Evolutionary conservation across 371 early-diverging fungal genomes (phyloP).

Genomic region (Neoconidiobolus thromboides): DNA sequence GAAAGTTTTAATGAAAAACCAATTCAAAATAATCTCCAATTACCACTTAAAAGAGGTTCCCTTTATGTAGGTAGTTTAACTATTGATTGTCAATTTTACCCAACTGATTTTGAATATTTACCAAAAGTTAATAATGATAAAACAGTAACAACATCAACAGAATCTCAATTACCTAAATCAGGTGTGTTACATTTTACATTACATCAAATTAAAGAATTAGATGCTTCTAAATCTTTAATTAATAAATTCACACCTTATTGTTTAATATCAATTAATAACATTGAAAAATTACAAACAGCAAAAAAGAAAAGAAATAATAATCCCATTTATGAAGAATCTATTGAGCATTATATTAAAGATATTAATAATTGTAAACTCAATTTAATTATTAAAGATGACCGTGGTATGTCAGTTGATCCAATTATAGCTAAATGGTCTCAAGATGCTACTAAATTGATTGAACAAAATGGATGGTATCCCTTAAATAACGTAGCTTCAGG

Average conservation of each 20-base stretch:
- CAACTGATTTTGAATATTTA: background rate
- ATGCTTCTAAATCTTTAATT: constrained; percentile 10
- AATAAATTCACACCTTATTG: constrained; percentile 23
- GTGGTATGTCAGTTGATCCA: constrained; percentile 16
- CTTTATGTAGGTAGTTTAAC: background rate
- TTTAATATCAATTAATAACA: constrained; percentile 21
- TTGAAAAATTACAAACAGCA: constrained; percentile 18
- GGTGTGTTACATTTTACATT: constrained; percentile 28
- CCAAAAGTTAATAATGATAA: background rate
- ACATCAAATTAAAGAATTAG: constrained; percentile 26
- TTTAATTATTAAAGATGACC: constrained; percentile 20
- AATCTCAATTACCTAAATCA: background rate
- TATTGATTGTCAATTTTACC: background rate
- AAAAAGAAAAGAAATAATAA: constrained; percentile 20
- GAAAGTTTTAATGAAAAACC: constrained; percentile 8
- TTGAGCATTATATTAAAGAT: constrained; percentile 24
- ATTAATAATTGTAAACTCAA: constrained; percentile 16
- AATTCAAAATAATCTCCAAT: constrained; percentile 13
- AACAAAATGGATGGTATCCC: constrained; percentile 22
- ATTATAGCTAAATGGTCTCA: constrained; percentile 20
- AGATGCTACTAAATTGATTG: constrained; percentile 17
- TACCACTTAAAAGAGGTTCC: background rate
- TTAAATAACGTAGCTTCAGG: constrained; percentile 7
- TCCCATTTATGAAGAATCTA: constrained; percentile 22
- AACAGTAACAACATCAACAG: background rate